Conservation (phyloP, 257 asterid species). For the Capsicum chinense region DNA sequence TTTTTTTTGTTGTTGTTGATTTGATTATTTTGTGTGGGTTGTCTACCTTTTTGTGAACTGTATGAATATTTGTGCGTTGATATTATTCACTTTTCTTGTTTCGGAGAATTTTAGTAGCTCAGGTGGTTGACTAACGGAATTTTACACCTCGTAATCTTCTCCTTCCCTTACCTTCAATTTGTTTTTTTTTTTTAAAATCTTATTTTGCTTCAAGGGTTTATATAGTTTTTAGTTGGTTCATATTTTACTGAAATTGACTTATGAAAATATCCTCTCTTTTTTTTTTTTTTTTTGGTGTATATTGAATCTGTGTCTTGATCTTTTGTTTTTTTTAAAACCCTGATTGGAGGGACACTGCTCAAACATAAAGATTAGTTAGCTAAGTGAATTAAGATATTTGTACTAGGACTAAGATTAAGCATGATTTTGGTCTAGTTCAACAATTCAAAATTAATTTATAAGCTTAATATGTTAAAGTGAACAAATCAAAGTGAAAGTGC, state of each 20-base stretch:
- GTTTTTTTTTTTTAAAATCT: too few relatives aligned
- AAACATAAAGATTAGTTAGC: neutral
- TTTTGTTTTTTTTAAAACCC: neutral
- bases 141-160: too few relatives aligned
- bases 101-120: too few relatives aligned
- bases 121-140: too few relatives aligned
- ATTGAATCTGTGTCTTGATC: neutral
- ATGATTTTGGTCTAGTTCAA: constrained; percentile 4
- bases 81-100: neutral
- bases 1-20: neutral
- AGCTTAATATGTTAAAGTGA: neutral
- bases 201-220: constrained; percentile 11
- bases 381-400: neutral
- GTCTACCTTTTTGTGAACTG: neutral
- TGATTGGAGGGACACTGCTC: neutral
- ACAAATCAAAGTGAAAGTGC: neutral
- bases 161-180: too few relatives aligned
- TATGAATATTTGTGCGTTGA: neutral
- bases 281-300: too few relatives aligned
- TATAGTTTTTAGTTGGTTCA: neutral
- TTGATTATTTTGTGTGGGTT: neutral
- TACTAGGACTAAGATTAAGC: neutral
- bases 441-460: neutral
- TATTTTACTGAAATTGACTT: neutral
- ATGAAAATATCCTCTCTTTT: too few relatives aligned